Evolutionary conservation across 2,329 filamentous ascomycete species (phyloP), one percentile per base, ranked within the genome.

Genomic region (Aphanocladium album): DNA sequence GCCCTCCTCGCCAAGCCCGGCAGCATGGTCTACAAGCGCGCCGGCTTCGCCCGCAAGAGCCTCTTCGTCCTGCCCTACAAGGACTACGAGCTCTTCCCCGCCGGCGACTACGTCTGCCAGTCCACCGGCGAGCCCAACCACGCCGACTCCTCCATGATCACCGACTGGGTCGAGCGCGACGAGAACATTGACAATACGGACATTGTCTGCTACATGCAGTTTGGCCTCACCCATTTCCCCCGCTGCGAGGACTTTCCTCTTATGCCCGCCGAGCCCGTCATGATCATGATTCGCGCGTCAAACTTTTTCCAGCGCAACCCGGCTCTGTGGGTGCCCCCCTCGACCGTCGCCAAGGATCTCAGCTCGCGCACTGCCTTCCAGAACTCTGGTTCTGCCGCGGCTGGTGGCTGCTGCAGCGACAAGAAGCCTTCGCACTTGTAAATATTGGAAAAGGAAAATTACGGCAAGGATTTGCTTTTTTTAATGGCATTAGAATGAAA

Each of bases 221-320:
- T 76, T 64, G 73, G 83, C 23, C 79, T 87, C 52, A 87, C 83
- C 39, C 84, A 87, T 66, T 80, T 87, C 27, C 84, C 85, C 0
- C 76, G 85, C 6, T 77, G 83, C 25, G 86, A 88, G 67, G 86
- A 89, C 67, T 89, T 88, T 72, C 86, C 86, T 1, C 83, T 89
- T 45, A 89, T 89, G 86, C 86, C 86, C 0, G 81, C 80, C 66
- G 86, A 89, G 71, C 80, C 74, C 16, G 68, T 81, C 17, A 76
- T 75, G 65, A 78, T 83, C 1, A 70, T 72, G 50, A 67, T 83
- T 41, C 77, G 80, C 64, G 80, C 81, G 0, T 77, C 76, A 4
- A 82, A 83, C 62, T 83, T 83, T 65, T 83, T 82, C 63, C 73
- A 76, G 4, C 74, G 72, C 61, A 83, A 83, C 63, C 81, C 81